Evolutionary conservation across 257 asterid genomes (phyloP), one percentile per base, ranked within the genome.

Genomic region (Coffea eugenioides): DNA sequence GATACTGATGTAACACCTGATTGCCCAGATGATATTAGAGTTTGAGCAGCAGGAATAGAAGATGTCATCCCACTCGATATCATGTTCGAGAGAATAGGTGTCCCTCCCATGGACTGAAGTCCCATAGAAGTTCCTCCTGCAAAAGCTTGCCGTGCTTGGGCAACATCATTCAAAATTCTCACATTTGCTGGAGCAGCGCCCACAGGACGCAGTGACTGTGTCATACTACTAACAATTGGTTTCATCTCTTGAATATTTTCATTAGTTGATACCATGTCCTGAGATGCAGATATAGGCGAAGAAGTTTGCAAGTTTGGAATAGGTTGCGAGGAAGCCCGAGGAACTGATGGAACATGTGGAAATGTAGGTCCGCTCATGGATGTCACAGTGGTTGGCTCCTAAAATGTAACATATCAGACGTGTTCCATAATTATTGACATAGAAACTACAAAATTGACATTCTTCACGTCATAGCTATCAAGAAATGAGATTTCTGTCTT

Each of bases 61-160:
- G 98, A 87, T 54, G 89, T 76, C 92, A 92, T 87, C 78, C 99
- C 99, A 81, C 90, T 90, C 77, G 98, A 92, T 84, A 92, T 91
- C 93, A 93, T 88, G 85, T 89, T 95, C 65, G 99, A 91, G 65
- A 93, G 93, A 84, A 95, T 92, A 70, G 97, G 96, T 39, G 98
- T 81, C 61, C 91, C 96, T 45, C 94, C 94, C 88, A 89, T 91
- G 69, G 95, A 89, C 27, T 76, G 86, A 52, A 85, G 84, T 51
- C 97, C 97, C 23, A 90, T 90, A 78, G 97, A 91, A 73, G 97
- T 86, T 80, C 92, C 94, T 69, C 90, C 94, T 43, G 93, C 91
- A 59, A 94, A 88, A 74, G 89, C 97, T 80, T 90, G 98, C 78
- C 96, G 90, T 75, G 95, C 95, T 86, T 91, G 98, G 74, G 97